Base-by-base conservation (phyloP, 1,284 basidiomycete species). In the Ceratobasidium papillatum region DNA sequence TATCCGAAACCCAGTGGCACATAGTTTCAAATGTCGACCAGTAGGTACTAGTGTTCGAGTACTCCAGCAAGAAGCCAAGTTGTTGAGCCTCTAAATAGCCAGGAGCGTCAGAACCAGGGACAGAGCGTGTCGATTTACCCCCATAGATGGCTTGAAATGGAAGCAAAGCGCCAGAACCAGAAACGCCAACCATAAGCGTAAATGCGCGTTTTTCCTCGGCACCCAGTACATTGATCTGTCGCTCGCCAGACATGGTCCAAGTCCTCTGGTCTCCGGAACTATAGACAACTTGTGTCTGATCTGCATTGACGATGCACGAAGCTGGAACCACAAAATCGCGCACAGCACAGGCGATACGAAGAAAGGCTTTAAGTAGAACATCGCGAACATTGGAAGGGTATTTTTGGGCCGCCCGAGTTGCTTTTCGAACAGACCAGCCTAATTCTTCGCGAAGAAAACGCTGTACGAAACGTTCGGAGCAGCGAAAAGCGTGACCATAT, bases 21-120 rank as follows among this genome's bases (percentile, higher is more conserved):
- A 84, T 84, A 0, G 81, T 82, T 3, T 77, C 62, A 3, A 79
- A 76, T 34, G 81, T 84, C 36, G 83, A 83, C 84, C 84, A 85
- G 74, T 85, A 84, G 0, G 79, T 85, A 9, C 73, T 75, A 3
- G 77, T 82, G 12, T 80, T 82, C n/a, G 75, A 71, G 1, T 72
- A 75, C 22, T 77, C 78, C 49, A 84, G 79, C 30, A 65, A 59
- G 59, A 83, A 82, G 0, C 81, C 81, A n/a, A 78, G 71, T 11
- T 72, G 54, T 0, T 66, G 19, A 1, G 80, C 79, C 36, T 82
- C 80, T 8, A 74, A 54, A 36, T 34, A 47, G 17, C 36, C 56
- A 22, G 62, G 22, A 1, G 79, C 69, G 30, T 62, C 22, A 3
- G 52, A 8, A 5, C 49, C 59, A 17, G 82, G 82, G 3, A 78